Evolutionary conservation across 495 filamentous ascomycete genomes (phyloP).

Genomic region (Penicillium dipodomyicola): DNA sequence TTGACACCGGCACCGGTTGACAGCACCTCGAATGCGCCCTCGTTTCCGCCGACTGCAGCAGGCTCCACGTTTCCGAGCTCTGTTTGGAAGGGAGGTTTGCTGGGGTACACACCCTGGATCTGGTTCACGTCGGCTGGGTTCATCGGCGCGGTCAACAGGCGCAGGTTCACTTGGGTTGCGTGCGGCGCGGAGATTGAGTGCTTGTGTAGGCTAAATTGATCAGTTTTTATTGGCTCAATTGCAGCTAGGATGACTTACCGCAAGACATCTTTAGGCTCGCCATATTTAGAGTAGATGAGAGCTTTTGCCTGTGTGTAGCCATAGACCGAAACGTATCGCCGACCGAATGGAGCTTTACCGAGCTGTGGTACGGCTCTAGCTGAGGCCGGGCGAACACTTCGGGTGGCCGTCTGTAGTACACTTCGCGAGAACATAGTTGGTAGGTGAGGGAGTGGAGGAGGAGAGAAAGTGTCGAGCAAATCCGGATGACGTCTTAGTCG

Average conservation of each 20-base stretch:
- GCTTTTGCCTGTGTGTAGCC: slow-evolving; percentile 97
- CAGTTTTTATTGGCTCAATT: background rate
- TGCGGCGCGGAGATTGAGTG: slow-evolving; percentile 75
- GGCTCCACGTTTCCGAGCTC: slow-evolving; percentile 71
- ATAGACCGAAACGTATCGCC: slow-evolving; percentile 65
- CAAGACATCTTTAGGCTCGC: slow-evolving; percentile 80
- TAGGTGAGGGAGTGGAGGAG: background rate
- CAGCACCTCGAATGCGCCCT: slow-evolving; percentile 85
- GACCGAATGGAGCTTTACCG: slow-evolving; percentile 34
- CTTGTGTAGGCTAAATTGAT: slow-evolving; percentile 61
- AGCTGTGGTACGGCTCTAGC: slow-evolving; percentile 15
- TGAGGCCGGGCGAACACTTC: slow-evolving; percentile 15
- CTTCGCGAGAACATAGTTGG: slow-evolving; percentile 37
- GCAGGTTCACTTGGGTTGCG: slow-evolving; percentile 60
- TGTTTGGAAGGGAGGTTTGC: slow-evolving; percentile 69
- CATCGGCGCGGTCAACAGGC: slow-evolving; percentile 82
- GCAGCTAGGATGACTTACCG: slow-evolving; percentile 43
- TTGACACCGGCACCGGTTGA: slow-evolving; percentile 59
- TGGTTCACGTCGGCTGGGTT: slow-evolving; percentile 98
- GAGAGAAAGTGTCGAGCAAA: slow-evolving; percentile 6
- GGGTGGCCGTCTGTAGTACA: slow-evolving; percentile 24
- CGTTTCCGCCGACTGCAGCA: slow-evolving; percentile 78
- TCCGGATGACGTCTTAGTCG: slow-evolving; percentile 29
- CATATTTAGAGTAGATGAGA: slow-evolving; percentile 79
- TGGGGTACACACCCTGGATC: slow-evolving; percentile 95